Conservation (phyloP, 768 basidiomycete species). For the Gymnopilus junonius region DNA sequence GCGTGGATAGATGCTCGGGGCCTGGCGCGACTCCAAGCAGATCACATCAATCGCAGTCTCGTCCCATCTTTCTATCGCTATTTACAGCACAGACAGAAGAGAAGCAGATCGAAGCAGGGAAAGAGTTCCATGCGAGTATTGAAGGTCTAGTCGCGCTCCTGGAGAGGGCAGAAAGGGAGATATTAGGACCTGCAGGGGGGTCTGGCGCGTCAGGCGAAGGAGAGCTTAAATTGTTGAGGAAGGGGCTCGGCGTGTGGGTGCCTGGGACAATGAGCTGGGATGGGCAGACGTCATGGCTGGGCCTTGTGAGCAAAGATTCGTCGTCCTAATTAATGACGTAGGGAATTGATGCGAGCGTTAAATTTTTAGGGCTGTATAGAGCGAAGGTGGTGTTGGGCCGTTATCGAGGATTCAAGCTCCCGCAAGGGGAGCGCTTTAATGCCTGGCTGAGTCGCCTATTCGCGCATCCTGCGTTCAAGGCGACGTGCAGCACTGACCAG, state of each 20-base stretch:
- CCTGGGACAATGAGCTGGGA: constrained; percentile 53
- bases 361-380: constrained; percentile 65
- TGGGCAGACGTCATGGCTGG: constrained; percentile 70
- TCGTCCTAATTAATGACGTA: too few relatives aligned
- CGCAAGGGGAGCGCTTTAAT: constrained; percentile 49
- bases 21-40: constrained; percentile 67
- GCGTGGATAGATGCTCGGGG: constrained; percentile 68
- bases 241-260: constrained; percentile 64
- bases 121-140: constrained; percentile 58
- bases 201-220: constrained; percentile 46
- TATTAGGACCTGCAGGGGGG: too few relatives aligned
- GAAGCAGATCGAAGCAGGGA: constrained; percentile 54
- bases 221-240: constrained; percentile 38
- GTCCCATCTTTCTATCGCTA: constrained; percentile 78
- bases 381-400: constrained; percentile 64
- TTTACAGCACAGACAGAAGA: constrained; percentile 67
- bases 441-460: constrained; percentile 60
- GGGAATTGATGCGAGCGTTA: neutral
- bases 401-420: constrained; percentile 69
- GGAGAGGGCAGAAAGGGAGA: constrained; percentile 55
- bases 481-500: constrained; percentile 69
- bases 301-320: too few relatives aligned
- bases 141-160: constrained; percentile 56
- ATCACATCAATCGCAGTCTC: constrained; percentile 65
- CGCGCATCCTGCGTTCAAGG: constrained; percentile 63